phyloP scores from a whole-genome alignment of 495 filamentous ascomycete species.

The Tuber microsphaerosporum region DNA sequence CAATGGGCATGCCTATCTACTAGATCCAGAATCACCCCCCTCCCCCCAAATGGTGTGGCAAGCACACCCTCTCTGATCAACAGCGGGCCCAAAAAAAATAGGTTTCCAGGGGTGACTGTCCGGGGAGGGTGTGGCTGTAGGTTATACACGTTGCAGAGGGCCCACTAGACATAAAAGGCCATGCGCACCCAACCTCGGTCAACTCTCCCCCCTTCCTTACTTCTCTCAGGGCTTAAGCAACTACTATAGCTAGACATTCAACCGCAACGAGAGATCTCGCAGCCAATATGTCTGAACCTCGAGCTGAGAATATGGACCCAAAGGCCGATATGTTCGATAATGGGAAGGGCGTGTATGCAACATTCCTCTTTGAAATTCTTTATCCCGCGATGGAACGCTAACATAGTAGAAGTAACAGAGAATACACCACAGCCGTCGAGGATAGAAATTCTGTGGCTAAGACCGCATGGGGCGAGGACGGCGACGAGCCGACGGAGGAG shows the following conservation, averaged over 20 bases:
- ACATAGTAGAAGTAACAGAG: neutral
- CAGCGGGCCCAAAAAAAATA: neutral
- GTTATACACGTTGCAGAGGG: neutral
- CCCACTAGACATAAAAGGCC: neutral
- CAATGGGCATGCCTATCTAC: neutral
- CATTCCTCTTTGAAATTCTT: neutral
- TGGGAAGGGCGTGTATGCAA: neutral
- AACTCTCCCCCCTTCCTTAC: neutral
- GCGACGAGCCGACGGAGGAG: slow-evolving; percentile 31
- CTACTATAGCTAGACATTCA: neutral
- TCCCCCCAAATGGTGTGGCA: neutral
- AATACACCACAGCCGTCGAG: neutral
- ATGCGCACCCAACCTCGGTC: neutral
- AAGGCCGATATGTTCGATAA: neutral
- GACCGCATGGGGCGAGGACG: slow-evolving; percentile 25
- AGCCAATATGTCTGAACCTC: neutral
- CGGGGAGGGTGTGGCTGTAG: neutral
- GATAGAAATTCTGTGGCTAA: neutral
- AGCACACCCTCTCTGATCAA: neutral
- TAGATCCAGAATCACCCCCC: neutral
- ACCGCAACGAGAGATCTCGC: neutral
- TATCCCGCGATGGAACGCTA: neutral
- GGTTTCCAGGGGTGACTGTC: neutral
- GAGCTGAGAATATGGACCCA: neutral
- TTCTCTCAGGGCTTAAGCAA: neutral